Evolutionary conservation across 306 rosid genomes (phyloP), one percentile per base, ranked within the genome.

Genomic region (Trifolium fragiferum): DNA sequence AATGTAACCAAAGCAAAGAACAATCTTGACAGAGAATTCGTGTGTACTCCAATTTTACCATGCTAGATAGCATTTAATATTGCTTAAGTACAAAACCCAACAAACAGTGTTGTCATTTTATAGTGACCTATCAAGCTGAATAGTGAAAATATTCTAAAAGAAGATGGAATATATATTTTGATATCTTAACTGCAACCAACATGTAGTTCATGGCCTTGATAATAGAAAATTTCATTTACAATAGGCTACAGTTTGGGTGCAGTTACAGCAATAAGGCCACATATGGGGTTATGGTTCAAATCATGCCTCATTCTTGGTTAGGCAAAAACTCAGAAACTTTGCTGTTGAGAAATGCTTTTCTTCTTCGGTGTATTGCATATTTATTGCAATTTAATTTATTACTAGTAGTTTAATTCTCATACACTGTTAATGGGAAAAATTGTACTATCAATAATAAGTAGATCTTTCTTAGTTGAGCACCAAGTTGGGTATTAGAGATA

Each of bases 51-150:
- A 79, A 7, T 16, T 46, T 74, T 53, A 62, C 78, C 63, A 16
- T 57, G 81, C 50, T 71, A 81, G 30, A 46, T 57, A 18, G 64
- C 76, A 76, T 75, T 83, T 47, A 83, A 64, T 76, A 46, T 71
- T 66, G 66, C 65, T 50, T 60, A 73, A 43, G 79, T 74, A 61
- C 72, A 66, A 40, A 21, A 21, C 37, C 67, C 76, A 60, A 71
- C 68, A 49, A 66, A 71, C 53, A 46, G 70, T 76, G 14, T 76
- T 72, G 65, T 55, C 84, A 81, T 46, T 43, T 81, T 70, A 59
- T 59, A 63, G 77, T 70, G 78, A 81, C 71, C 66, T 58, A 81
- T 46, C 78, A 49, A 65, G 66, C 72, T 32, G 19, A 47, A 43
- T 72, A 53, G 84, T 41, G 58, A 63, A 40, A 23, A 41, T 75